These are phyloP conservation scores for Fusarium transvaalense DNA, from an alignment of 2,329 filamentous ascomycete species.

Conservation along the genomic window DNA sequence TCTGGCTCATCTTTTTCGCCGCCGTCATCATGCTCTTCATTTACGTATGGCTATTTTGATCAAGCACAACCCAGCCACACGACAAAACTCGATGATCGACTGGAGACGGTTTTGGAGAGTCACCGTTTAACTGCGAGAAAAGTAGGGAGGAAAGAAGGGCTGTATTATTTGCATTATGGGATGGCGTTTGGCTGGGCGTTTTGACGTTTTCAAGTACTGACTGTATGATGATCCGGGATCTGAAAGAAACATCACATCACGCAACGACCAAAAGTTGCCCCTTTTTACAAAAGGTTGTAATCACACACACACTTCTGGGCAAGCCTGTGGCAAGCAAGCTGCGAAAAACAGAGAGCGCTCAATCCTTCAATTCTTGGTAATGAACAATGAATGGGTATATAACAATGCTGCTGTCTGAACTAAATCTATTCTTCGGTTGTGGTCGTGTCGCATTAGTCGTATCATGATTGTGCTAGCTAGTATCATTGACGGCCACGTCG, in stretches of 20 bases:
- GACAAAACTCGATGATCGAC: neutral
- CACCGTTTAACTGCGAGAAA: neutral
- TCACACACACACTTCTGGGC: constrained; percentile 29
- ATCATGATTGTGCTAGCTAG: constrained; percentile 34
- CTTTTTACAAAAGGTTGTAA: constrained; percentile 38
- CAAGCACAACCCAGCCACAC: neutral
- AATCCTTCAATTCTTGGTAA: constrained; percentile 38
- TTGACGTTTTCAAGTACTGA: constrained; percentile 28
- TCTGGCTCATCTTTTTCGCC: constrained; percentile 91
- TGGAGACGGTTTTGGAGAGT: neutral
- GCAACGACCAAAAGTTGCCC: constrained; percentile 32
- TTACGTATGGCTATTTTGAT: constrained; percentile 91
- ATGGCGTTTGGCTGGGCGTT: constrained; percentile 45
- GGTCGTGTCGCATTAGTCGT: constrained; percentile 31
- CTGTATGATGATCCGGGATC: constrained; percentile 31
- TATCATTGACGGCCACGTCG: constrained; percentile 52
- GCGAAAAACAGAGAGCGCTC: constrained; percentile 21
- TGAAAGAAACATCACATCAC: constrained; percentile 28
- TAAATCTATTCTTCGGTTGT: constrained; percentile 11
- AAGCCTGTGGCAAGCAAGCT: constrained; percentile 28
- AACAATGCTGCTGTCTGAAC: constrained; percentile 33
- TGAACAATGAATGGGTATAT: constrained; percentile 43
- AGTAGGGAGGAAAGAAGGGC: constrained; percentile 9
- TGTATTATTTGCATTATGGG: constrained; percentile 38
- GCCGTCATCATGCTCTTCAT: constrained; percentile 86